Evolutionary conservation across 2,329 filamentous ascomycete species (phyloP), one percentile per base, ranked within the genome.

Genomic region (Alternaria arbusti): DNA sequence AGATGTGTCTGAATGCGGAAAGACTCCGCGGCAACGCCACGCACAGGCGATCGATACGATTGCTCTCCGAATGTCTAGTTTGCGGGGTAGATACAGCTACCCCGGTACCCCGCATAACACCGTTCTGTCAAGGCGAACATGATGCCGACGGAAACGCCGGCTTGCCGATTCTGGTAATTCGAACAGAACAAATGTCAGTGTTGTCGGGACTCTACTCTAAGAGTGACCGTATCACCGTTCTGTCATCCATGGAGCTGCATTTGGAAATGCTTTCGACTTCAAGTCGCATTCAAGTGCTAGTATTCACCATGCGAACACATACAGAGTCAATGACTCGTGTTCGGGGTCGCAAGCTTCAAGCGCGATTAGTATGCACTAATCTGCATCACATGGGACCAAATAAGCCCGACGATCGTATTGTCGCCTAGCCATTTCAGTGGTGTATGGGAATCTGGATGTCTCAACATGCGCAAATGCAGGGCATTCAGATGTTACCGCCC

Each of bases 71-170:
- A 57, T 51, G 59, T 17, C 47, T 58, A 65, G 54, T 23, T 51
- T 69, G 70, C 70, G 70, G 70, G 69, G 69, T 70, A 67, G 28
- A 13, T 17, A n/a, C 17, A 28, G 45, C 52, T 40, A 49, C 40
- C 54, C 47, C 44, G 51, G 63, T 60, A 68, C 70, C 69, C 70
- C 69, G 68, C 70, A 67, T 61, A 65, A 60, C 55, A 63, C 47
- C 47, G 46, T 61, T 45, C 20, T 40, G 28, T 40, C 11, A 17
- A 26, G n/a, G 17, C 22, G 23, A 47, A 44, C 10, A 47, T 25
- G 50, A 25, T 54, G 32, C 51, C 56, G 20, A 55, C 13, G 12
- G n/a, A 20, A 20, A 17, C n/a, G 54, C 56, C 56, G 56, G 60
- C 12, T 50, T 63, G 32, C 60, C 50, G 44, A 13, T 63, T 63